Base-by-base conservation (phyloP, 108 stramenopile species). In the Stephanodiscus minutulus region DNA sequence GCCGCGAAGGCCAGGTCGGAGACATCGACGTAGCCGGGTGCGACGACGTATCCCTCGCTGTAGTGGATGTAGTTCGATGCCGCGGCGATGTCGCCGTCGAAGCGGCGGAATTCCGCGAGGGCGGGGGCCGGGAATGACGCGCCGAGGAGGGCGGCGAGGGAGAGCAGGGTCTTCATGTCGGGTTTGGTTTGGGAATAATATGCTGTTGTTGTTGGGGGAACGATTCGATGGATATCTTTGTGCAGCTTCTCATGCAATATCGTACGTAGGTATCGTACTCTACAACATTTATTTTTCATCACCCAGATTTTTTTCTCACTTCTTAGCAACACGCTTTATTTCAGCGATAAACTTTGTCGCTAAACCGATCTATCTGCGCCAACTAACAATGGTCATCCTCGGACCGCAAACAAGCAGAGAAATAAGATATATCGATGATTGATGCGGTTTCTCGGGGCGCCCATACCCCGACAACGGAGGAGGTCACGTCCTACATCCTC, bases 21-120 rank as follows among this genome's bases (percentile, higher is more conserved):
- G 18, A 94, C 66, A 57, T 95, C 94, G 25, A 95, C 83, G 46
- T 59, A 91, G 18, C 94, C 94, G 3, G 94, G 94, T 15, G 88
- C 76, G 22, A 92, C 62, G 12, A 95, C 54, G 73, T 73, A 95
- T 7, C 89, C 91, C 49, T 92, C 88, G 36, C 82, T 67, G 67
- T 74, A 89, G 61, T 89, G 88, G 58, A 92, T 86, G 49, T 83
- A 89, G 61, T 78, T 66, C 44, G 71, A 73, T 13, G 78, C 78
- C 27, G 78, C 78, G 41, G 46, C 36, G 50, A 79, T 79, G 37
- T 66, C 66, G 13, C 78, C 72, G 60, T 79, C 78, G 66, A 79
- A 79, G 22, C 72, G 66, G 37, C 78, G 78, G 61, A 64, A 50
- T 73, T 79, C 78, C n/a, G 49, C 66, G 27, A 1, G 17, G n/a